Evolutionary conservation across 371 early-diverging fungal genomes (phyloP).

Genomic region (Sporodiniella umbellata): DNA sequence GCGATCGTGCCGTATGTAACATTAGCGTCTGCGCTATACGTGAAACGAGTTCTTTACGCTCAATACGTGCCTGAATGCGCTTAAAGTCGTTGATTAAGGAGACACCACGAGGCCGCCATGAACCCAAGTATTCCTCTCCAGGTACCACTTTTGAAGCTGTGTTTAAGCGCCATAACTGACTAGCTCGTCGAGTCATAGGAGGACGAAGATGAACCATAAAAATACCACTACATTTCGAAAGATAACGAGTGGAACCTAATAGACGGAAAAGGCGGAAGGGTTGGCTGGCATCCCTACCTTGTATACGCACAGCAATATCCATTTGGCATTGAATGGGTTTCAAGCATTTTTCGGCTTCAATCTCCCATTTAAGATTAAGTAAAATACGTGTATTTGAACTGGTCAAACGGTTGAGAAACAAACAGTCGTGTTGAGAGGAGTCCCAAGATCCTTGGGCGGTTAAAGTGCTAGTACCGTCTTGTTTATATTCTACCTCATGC

Average conservation of each 20-base stretch:
- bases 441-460: slow-evolving; percentile 73
- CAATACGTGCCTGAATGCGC: slow-evolving; percentile 30
- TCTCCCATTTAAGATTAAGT: slow-evolving; percentile 50
- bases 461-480: slow-evolving; percentile 62
- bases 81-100: slow-evolving; percentile 62
- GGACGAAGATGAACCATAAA: slow-evolving; percentile 55
- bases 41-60: slow-evolving; percentile 41
- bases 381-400: slow-evolving; percentile 50
- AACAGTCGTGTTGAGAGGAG: slow-evolving; percentile 69
- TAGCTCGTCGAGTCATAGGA: slow-evolving; percentile 48
- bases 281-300: slow-evolving; percentile 36
- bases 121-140: slow-evolving; percentile 71
- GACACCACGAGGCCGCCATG: slow-evolving; percentile 73
- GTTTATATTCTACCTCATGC: slow-evolving; percentile 41
- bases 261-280: slow-evolving; percentile 33
- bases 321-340: slow-evolving; percentile 54
- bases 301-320: slow-evolving; percentile 60
- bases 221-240: slow-evolving; percentile 46
- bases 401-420: slow-evolving; percentile 68
- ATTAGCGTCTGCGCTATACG: slow-evolving; percentile 29
- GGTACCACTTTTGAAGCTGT: slow-evolving; percentile 73
- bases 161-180: slow-evolving; percentile 71
- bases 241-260: slow-evolving; percentile 25
- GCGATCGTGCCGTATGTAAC: slow-evolving; percentile 8
- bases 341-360: slow-evolving; percentile 53